Base-by-base conservation (phyloP, 257 asterid species). In the Linaria vulgaris region DNA sequence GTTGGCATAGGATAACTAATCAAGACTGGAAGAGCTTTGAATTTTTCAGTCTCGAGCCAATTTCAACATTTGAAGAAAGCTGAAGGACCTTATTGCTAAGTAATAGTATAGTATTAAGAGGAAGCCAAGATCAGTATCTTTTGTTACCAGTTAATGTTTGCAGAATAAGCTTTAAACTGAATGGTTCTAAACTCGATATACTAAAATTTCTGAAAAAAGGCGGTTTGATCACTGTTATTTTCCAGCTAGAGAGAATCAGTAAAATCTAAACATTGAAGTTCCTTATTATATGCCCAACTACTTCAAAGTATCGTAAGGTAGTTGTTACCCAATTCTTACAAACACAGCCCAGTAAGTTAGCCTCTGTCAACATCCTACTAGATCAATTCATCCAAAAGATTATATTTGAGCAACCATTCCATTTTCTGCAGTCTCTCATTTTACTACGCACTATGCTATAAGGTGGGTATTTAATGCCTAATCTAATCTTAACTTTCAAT, bases 351-450 rank as follows among this genome's bases (percentile, higher is more conserved):
- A 15, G 16, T 20, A 3, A 24, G 53, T 11, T 44, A 21, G 66
- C 23, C 38, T 34, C 41, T 30, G 60, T 48, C 43, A 39, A 11
- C 59, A 43, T 54, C 51, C 21, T 48, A 57, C n/a, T 6, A 50
- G 27, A 60, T 52, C 44, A 59, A 25, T 55, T 27, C 61, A 60
- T 52, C 57, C 21, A 10, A 19, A 15, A 21, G 20, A 52, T 53
- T 27, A 17, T 14, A 39, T 30, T 48, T 27, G 21, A 47, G 47
- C 55, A 8, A 16, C 5, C 6, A 11, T 3, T 34, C 3, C 19
- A 8, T 16, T 54, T 54, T 31, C 43, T 9, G 5, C 2, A 9
- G 6, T 12, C 17, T 17, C 25, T 16, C 39, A 66, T 24, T 23
- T 34, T 27, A 12, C 58, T 3, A 44, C 4, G 15, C 49, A 5